Evolutionary conservation across 2,329 filamentous ascomycete species (phyloP).

Genomic region (Colletotrichum sp.): DNA sequence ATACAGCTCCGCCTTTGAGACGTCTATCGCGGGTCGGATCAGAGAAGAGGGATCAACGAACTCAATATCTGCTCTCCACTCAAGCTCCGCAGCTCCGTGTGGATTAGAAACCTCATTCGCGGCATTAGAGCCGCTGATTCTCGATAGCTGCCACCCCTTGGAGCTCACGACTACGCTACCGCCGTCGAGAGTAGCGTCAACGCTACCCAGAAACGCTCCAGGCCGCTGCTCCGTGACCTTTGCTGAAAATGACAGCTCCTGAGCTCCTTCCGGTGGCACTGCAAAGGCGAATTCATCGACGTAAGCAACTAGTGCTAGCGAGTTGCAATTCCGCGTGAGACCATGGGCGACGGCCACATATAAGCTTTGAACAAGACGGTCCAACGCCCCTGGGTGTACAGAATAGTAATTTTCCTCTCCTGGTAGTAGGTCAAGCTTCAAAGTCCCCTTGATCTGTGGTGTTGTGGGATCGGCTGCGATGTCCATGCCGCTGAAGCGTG

Average conservation of each 20-base stretch:
- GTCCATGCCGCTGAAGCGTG: conserved; percentile 5
- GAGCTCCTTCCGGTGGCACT: neutral
- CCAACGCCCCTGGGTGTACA: neutral
- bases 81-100: neutral
- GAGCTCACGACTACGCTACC: neutral
- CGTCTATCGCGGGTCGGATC: neutral
- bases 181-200: neutral
- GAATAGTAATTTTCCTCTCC: conserved; percentile 4
- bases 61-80: neutral
- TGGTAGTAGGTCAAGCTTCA: neutral
- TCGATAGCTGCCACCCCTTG: neutral
- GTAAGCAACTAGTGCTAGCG: neutral
- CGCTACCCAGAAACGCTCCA: neutral
- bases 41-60: neutral
- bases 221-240: neutral
- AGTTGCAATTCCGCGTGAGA: neutral
- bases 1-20: neutral
- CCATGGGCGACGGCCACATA: neutral
- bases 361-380: neutral
- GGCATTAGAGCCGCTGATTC: neutral
- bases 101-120: neutral
- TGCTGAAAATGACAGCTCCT: neutral
- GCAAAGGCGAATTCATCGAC: neutral
- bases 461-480: neutral
- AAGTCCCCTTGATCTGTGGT: neutral